A percentile compares a stretch with the other conserved stretches of the same genome.
Conservation (phyloP, 257 asterid genomes). For the Osmanthus fragrans region DNA sequence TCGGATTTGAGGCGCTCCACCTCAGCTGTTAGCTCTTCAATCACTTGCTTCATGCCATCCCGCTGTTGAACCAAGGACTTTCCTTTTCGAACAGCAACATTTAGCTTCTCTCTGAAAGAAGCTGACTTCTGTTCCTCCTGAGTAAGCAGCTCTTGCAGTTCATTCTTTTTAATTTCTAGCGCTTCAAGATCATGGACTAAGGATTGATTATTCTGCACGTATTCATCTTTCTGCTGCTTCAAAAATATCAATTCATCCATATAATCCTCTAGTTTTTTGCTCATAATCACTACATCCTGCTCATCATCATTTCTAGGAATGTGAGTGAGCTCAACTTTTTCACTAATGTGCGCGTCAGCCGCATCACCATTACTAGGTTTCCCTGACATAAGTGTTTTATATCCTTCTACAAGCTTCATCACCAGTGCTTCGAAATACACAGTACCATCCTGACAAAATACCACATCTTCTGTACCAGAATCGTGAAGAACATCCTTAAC, state of each 20-base stretch:
- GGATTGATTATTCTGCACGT: conserved; percentile 46
- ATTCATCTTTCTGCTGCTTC: conserved; percentile 74
- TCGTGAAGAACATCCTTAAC: conserved; percentile 61
- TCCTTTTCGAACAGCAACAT: conserved; percentile 92
- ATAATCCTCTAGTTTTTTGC: conserved; percentile 42
- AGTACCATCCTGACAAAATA: conserved; percentile 47
- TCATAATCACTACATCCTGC: conserved; percentile 41
- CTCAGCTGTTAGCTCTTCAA: conserved; percentile 70
- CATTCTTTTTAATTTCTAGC: conserved; percentile 54
- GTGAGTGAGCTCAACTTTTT: conserved; percentile 37
- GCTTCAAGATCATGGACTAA: conserved; percentile 55
- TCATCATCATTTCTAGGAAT: conserved; percentile 41
- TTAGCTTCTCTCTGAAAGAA: conserved; percentile 85
- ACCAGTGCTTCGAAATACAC: conserved; percentile 57
- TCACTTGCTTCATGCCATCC: conserved; percentile 78
- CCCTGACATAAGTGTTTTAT: conserved; percentile 40
- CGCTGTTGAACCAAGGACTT: conserved; percentile 90
- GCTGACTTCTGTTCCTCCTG: conserved; percentile 81
- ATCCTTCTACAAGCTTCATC: conserved; percentile 61
- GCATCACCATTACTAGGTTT: conserved; percentile 41
- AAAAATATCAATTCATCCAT: conserved; percentile 47
- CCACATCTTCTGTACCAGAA: conserved; percentile 46
- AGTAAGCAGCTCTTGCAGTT: conserved; percentile 62
- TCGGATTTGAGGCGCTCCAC: conserved; percentile 59
- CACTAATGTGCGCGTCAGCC: conserved; percentile 38